Evolutionary conservation across 768 basidiomycete genomes (phyloP).

Genomic region (Pleurotus giganteus): DNA sequence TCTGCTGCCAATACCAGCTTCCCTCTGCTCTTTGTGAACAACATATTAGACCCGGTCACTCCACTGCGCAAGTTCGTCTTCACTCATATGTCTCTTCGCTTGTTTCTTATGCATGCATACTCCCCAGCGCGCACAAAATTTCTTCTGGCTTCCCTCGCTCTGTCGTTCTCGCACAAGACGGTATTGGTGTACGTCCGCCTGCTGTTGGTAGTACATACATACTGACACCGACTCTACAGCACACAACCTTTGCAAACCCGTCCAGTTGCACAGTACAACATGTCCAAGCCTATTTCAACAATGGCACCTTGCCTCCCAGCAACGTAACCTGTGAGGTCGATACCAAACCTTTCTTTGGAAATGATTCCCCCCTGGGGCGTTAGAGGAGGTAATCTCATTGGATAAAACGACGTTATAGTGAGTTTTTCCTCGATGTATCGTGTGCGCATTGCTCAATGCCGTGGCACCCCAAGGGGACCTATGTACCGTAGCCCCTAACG

Average conservation of each 20-base stretch:
- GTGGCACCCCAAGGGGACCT: no score
- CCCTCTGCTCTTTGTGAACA: conserved; percentile 39
- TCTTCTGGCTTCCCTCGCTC: conserved; percentile 32
- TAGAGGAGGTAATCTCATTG: no score
- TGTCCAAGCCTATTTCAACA: conserved; percentile 39
- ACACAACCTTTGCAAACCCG: conserved; percentile 16
- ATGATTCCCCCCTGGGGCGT: no score
- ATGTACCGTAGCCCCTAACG: no score
- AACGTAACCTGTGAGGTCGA: not conserved
- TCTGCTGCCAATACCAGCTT: conserved; percentile 35
- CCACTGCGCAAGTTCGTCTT: conserved; percentile 8
- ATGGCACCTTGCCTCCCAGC: conserved; percentile 33
- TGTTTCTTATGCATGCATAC: not conserved
- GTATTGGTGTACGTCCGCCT: conserved; percentile 30
- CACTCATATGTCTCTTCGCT: not conserved
- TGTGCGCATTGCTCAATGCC: no score
- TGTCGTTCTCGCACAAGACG: conserved; percentile 41
- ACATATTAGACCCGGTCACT: conserved; percentile 25
- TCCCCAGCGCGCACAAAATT: conserved; percentile 35
- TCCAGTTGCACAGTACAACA: conserved; percentile 23
- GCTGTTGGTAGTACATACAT: not conserved
- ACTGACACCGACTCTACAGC: conserved; percentile 3
- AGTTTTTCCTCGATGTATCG: no score
- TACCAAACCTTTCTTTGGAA: not conserved
- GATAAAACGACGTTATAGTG: no score